These are phyloP conservation scores for Colletotrichum magnum DNA, from an alignment of 2,329 filamentous ascomycete genomes.

Conservation along the genomic window DNA sequence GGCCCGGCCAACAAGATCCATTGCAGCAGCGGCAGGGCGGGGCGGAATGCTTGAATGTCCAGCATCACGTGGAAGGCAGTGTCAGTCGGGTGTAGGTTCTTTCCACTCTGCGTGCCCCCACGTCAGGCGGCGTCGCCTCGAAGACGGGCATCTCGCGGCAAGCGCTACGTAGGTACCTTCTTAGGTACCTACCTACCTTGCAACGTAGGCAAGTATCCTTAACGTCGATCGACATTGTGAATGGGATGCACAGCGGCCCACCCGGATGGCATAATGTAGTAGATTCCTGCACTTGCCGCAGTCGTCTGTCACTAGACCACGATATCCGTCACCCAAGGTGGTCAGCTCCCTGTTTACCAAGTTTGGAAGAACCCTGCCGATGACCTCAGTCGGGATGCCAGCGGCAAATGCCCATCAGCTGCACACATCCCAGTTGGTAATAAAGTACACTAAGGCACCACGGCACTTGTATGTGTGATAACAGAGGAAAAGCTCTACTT, in stretches of 20 bases:
- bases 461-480: no score
- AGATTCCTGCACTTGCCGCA: no score
- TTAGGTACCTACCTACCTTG: no score
- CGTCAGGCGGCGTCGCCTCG: constrained; percentile 20
- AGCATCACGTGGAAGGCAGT: constrained; percentile 4
- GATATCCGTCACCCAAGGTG: no score
- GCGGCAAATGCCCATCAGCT: no score
- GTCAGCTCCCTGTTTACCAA: not conserved
- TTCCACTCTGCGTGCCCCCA: constrained; percentile 29
- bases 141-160: constrained; percentile 1
- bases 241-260: no score
- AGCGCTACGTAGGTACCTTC: not conserved
- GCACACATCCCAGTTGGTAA: no score
- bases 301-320: no score
- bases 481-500: no score
- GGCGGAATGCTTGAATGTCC: constrained; percentile 35
- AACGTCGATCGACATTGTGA: not conserved
- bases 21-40: constrained; percentile 16
- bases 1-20: constrained; percentile 8
- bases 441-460: no score
- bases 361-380: not conserved
- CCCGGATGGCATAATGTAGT: no score
- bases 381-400: not conserved
- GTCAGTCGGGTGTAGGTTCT: not conserved
- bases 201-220: no score